phyloP scores from a whole-genome alignment of 2,329 filamentous ascomycete species.

The Cercospora canescens region DNA sequence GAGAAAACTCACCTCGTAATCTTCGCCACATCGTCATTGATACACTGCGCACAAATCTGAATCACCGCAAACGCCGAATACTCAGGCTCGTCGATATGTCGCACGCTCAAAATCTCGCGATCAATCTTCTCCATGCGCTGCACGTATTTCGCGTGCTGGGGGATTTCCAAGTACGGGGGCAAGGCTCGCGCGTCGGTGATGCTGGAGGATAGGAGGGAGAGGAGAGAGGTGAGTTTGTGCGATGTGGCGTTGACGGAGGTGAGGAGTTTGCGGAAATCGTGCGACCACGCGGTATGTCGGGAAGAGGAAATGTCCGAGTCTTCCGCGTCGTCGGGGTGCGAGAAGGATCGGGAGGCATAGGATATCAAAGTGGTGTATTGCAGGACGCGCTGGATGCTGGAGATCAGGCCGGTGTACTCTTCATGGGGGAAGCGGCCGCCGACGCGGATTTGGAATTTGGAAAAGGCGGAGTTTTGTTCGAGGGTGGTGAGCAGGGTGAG shows the following conservation, averaged over 20 bases:
- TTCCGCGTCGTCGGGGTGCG: slow-evolving; percentile 14
- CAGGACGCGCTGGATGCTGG: slow-evolving; percentile 59
- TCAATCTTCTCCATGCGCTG: slow-evolving; percentile 59
- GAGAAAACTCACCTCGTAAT: slow-evolving; percentile 46
- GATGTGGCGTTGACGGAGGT: slow-evolving; percentile 59
- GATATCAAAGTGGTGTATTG: slow-evolving; percentile 67
- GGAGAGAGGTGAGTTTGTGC: slow-evolving; percentile 66
- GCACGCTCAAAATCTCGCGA: slow-evolving; percentile 60
- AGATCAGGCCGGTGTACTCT: slow-evolving; percentile 63
- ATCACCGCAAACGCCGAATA: slow-evolving; percentile 71
- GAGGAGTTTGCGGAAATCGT: slow-evolving; percentile 60
- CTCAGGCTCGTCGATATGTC: slow-evolving; percentile 62
- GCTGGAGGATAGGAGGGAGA: slow-evolving; percentile 68
- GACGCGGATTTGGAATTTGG: slow-evolving; percentile 68
- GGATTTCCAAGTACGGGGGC: slow-evolving; percentile 68
- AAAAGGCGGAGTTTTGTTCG: slow-evolving; percentile 63
- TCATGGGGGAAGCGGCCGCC: slow-evolving; percentile 69
- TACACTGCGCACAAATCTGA: slow-evolving; percentile 68
- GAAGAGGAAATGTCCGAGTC: background rate
- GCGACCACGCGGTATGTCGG: slow-evolving; percentile 58
- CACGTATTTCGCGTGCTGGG: slow-evolving; percentile 61
- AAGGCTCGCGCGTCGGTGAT: slow-evolving; percentile 67
- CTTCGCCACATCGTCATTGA: slow-evolving; percentile 66
- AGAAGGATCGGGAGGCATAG: slow-evolving; percentile 61
- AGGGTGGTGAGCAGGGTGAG: slow-evolving; percentile 65